Conservation (phyloP, 1,139 yeast species). For the Kodamaea ohmeri region DNA sequence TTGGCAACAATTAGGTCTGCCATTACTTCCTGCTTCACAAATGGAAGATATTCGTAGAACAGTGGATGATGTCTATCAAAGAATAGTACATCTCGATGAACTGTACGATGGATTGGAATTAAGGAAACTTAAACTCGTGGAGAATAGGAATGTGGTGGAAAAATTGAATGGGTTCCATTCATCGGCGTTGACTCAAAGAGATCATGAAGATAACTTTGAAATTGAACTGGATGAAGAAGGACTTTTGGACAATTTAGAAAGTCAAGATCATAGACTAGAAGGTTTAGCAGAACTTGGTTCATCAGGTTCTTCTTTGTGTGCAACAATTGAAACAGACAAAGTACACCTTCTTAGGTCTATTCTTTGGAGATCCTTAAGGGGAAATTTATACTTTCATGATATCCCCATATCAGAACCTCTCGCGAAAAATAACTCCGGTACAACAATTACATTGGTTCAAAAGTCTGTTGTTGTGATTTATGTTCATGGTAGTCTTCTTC, state of each 20-base stretch:
- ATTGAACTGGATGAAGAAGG: constrained; percentile 25
- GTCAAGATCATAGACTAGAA: constrained; percentile 23
- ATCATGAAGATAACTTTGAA: constrained; percentile 10
- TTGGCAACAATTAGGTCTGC: constrained; percentile 12
- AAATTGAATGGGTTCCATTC: constrained; percentile 20
- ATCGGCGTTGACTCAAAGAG: constrained; percentile 8
- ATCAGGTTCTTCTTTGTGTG: constrained; percentile 45
- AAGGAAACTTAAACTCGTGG: constrained; percentile 16
- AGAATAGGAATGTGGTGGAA: constrained; percentile 22
- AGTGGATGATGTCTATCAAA: constrained; percentile 17
- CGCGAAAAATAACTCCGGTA: constrained; percentile 32
- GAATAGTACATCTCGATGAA: constrained; percentile 23
- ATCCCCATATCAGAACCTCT: constrained; percentile 41
- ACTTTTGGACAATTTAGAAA: constrained; percentile 32
- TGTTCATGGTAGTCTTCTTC: constrained; percentile 79
- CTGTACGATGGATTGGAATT: constrained; percentile 19
- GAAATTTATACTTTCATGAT: constrained; percentile 51
- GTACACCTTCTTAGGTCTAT: constrained; percentile 48
- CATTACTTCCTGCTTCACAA: constrained; percentile 18
- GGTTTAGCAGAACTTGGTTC: constrained; percentile 18
- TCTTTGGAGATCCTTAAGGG: constrained; percentile 55
- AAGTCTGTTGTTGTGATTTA: constrained; percentile 81
- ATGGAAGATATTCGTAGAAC: constrained; percentile 19
- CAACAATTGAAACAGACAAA: constrained; percentile 46
- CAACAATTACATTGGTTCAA: constrained; percentile 46